Conservation (phyloP, 2,329 filamentous ascomycete species). For the Keithomyces neogunnii region DNA sequence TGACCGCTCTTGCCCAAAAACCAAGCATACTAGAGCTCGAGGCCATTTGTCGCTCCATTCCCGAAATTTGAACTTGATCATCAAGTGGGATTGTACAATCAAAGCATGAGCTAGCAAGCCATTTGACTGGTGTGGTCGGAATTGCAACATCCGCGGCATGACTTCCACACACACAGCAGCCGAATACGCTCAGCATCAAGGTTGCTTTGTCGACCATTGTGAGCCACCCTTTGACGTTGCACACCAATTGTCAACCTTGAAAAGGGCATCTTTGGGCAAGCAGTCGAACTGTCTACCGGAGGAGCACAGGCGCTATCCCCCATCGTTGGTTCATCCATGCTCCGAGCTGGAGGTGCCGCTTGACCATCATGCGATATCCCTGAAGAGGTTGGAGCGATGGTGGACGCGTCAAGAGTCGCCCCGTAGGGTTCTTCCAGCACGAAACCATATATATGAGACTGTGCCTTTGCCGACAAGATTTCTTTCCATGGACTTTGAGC, state of each 20-base stretch:
- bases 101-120: too few species aligned
- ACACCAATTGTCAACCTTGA: conserved; percentile 13
- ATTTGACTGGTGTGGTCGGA: too few species aligned
- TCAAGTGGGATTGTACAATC: too few species aligned
- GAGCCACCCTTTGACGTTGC: conserved; percentile 18
- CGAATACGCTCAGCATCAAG: conserved; percentile 17
- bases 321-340: background rate
- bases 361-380: background rate
- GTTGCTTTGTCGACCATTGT: conserved; percentile 19
- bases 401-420: background rate
- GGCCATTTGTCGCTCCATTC: too few species aligned
- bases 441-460: background rate
- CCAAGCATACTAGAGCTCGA: too few species aligned
- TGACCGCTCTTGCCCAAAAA: too few species aligned
- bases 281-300: background rate
- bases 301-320: background rate
- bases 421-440: conserved; percentile 1
- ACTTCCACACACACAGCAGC: conserved; percentile 6
- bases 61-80: too few species aligned
- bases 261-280: background rate
- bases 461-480: conserved; percentile 2
- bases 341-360: background rate
- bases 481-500: background rate
- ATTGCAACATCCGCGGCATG: too few species aligned
- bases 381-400: background rate